Conservation (phyloP, 768 basidiomycete genomes). For the Tricholoma furcatifolium region DNA sequence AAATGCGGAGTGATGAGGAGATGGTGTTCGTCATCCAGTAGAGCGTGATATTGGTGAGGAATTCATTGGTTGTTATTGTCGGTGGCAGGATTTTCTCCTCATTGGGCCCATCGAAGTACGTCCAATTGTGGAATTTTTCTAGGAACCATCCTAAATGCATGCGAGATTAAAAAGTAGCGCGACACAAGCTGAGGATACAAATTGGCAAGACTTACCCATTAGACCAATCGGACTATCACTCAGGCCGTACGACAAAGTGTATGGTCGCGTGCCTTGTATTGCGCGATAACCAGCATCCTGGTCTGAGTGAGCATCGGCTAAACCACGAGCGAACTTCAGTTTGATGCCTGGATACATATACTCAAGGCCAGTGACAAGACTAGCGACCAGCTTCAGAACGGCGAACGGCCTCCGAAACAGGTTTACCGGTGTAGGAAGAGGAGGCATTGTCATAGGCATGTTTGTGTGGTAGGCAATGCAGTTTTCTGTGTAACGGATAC, state of each 20-base stretch:
- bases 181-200: too few relatives aligned
- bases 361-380: neutral
- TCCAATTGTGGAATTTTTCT: too few relatives aligned
- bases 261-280: slow-evolving; percentile 45
- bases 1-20: too few relatives aligned
- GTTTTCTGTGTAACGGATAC: neutral
- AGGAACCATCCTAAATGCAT: too few relatives aligned
- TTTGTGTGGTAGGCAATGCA: slow-evolving; percentile 13
- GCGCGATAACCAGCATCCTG: slow-evolving; percentile 34
- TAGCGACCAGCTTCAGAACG: neutral
- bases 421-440: neutral
- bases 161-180: too few relatives aligned
- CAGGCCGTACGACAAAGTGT: slow-evolving; percentile 52
- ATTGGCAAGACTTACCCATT: slow-evolving; percentile 22
- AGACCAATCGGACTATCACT: slow-evolving; percentile 57
- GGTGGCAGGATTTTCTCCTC: too few relatives aligned
- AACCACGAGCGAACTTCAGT: slow-evolving; percentile 23
- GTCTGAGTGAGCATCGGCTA: slow-evolving; percentile 3
- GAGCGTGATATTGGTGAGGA: too few relatives aligned
- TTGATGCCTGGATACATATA: too few relatives aligned
- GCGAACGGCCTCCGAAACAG: too few relatives aligned
- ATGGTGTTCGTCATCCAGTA: too few relatives aligned
- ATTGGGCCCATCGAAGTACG: too few relatives aligned
- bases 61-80: too few relatives aligned
- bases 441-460: slow-evolving; percentile 19